phyloP scores from a whole-genome alignment of 2,329 filamentous ascomycete species.

The Botrytis elliptica region DNA sequence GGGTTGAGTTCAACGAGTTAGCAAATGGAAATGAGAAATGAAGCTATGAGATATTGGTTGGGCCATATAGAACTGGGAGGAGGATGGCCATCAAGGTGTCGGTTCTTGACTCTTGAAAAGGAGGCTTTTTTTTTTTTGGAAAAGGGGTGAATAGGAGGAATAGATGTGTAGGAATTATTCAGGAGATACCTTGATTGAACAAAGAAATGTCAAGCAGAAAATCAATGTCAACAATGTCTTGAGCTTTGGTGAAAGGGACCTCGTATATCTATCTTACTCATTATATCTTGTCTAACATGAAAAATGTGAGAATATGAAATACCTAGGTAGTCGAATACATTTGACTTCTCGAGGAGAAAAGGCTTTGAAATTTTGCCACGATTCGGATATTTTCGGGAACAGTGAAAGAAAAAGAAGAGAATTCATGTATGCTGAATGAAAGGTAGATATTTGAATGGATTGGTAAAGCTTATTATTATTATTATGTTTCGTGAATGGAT shows the following conservation, averaged over 20 bases:
- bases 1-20: background rate
- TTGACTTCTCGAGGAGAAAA: background rate
- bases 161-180: background rate
- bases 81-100: background rate
- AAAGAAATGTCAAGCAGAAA: background rate
- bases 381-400: slow-evolving; percentile 1
- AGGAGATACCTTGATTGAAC: background rate
- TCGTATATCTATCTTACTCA: background rate
- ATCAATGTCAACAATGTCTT: background rate
- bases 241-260: background rate
- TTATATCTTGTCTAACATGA: background rate
- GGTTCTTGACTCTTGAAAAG: background rate
- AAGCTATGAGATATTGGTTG: background rate
- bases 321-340: background rate
- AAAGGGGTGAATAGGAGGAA: slow-evolving; percentile 7
- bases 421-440: background rate
- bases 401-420: background rate
- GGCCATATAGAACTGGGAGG: background rate
- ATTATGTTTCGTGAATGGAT: background rate
- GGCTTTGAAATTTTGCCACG: background rate
- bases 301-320: background rate
- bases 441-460: background rate
- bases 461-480: no score
- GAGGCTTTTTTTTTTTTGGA: background rate
- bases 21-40: background rate